These are phyloP conservation scores for Candida sonorensis DNA, from an alignment of 805 yeast species.

Conservation along the genomic window DNA sequence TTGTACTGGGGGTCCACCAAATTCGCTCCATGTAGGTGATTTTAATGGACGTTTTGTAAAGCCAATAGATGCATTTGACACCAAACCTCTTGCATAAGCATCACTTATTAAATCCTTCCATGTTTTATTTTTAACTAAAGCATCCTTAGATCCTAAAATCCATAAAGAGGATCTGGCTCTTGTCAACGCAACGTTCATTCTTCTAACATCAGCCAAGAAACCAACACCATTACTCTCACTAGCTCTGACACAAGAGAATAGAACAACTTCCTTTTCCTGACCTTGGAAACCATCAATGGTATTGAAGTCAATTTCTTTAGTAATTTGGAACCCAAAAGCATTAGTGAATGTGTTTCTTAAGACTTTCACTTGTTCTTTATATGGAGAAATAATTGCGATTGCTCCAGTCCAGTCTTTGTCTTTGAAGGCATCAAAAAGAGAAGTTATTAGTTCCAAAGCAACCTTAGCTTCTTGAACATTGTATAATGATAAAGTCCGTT, in stretches of 20 bases:
- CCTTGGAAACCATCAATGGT: slow-evolving; percentile 98
- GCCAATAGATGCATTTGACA: slow-evolving; percentile 17
- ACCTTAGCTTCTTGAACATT: slow-evolving; percentile 68
- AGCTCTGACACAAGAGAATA: slow-evolving; percentile 95
- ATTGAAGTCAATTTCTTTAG: slow-evolving; percentile 73
- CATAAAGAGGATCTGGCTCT: slow-evolving; percentile 90
- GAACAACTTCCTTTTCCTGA: slow-evolving; percentile 90
- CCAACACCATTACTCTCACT: slow-evolving; percentile 56
- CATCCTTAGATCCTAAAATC: slow-evolving; percentile 78
- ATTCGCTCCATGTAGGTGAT: background rate
- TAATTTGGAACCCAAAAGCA: slow-evolving; percentile 56
- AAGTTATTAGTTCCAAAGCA: slow-evolving; percentile 59
- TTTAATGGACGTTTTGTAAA: slow-evolving; percentile 12
- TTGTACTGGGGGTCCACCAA: too few relatives aligned
- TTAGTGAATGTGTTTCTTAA: slow-evolving; percentile 51
- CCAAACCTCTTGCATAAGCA: slow-evolving; percentile 44
- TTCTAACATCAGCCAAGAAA: slow-evolving; percentile 81
- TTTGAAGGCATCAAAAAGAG: slow-evolving; percentile 43
- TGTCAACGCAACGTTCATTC: slow-evolving; percentile 96
- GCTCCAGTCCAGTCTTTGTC: slow-evolving; percentile 54
- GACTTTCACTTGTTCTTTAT: slow-evolving; percentile 73
- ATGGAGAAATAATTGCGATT: slow-evolving; percentile 91
- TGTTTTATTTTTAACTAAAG: slow-evolving; percentile 55
- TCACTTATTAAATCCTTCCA: slow-evolving; percentile 69
- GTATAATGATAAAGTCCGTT: slow-evolving; percentile 59